A percentile compares a stretch with the other conserved stretches of the same genome.
phyloP scores from a whole-genome alignment of 805 yeast genomes.

The Hanseniaspora clermontiae region DNA sequence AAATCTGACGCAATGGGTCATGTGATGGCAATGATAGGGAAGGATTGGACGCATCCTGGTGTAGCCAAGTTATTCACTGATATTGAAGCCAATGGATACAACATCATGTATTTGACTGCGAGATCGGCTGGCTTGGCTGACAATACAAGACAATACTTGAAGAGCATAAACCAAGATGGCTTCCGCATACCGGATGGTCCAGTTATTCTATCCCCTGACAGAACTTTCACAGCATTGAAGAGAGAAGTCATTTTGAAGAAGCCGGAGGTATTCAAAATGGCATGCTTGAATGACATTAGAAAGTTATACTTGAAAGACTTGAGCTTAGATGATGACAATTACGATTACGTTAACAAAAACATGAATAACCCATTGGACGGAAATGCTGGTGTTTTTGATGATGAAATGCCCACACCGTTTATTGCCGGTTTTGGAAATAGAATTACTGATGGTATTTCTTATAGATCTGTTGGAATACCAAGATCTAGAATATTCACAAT shows the following conservation, averaged over 20 bases:
- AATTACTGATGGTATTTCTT: conserved; percentile 91
- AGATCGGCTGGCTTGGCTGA: conserved; percentile 94
- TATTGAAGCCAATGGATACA: conserved; percentile 76
- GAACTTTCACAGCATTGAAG: conserved; percentile 88
- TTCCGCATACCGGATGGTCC: conserved; percentile 71
- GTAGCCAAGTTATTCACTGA: conserved; percentile 88
- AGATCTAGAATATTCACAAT: conserved; percentile 89
- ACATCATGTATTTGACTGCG: conserved; percentile 85
- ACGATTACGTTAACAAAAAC: conserved; percentile 7
- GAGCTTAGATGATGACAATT: conserved; percentile 7
- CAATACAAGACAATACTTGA: conserved; percentile 69
- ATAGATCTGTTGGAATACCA: conserved; percentile 86
- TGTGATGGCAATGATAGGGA: conserved; percentile 80
- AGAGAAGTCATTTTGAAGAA: conserved; percentile 87
- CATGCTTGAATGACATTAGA: conserved; percentile 78
- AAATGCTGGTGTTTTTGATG: conserved; percentile 15
- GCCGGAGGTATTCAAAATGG: conserved; percentile 98
- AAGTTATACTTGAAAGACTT: conserved; percentile 40
- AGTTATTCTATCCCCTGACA: conserved; percentile 85
- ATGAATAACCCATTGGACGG: neutral
- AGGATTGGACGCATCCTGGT: conserved; percentile 97
- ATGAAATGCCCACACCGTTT: conserved; percentile 60
- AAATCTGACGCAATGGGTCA: conserved; percentile 97
- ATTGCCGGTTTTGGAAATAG: conserved; percentile 96
- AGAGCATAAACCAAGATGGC: conserved; percentile 60